Conservation (phyloP, 148 eudicot species). For the Amaranthus hypochondriacus region DNA sequence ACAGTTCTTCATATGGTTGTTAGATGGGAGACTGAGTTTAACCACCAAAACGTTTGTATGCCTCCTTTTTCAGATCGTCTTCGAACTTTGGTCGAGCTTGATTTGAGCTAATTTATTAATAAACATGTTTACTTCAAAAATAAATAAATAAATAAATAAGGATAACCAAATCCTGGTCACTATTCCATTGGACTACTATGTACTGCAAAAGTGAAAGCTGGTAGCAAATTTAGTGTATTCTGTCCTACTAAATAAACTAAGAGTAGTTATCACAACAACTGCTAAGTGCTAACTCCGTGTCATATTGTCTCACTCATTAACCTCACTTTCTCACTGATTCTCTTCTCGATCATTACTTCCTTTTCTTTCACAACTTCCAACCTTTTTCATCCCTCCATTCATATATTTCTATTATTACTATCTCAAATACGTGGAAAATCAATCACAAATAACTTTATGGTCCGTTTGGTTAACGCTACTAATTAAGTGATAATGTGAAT, state of each 20-base stretch:
- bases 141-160: no score
- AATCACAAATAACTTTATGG: constrained; percentile 23
- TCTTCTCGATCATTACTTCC: background rate
- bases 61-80: no score
- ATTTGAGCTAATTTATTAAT: no score
- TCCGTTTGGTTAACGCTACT: no score
- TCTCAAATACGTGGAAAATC: constrained; percentile 35
- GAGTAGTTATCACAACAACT: background rate
- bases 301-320: constrained; percentile 25
- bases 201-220: background rate
- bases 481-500: no score
- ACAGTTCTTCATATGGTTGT: no score
- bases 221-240: background rate
- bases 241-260: background rate
- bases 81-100: no score
- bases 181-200: constrained; percentile 6
- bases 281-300: constrained; percentile 32
- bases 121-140: no score
- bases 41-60: no score
- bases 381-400: constrained; percentile 2
- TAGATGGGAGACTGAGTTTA: no score
- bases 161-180: background rate
- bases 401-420: background rate
- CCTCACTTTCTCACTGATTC: background rate
- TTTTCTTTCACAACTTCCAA: constrained; percentile 13